Percentiles rank a stretch among this genome's conserved stretches.
These are phyloP conservation scores for Solanum bukasovii DNA, from an alignment of 257 asterid genomes.

Conservation along the genomic window DNA sequence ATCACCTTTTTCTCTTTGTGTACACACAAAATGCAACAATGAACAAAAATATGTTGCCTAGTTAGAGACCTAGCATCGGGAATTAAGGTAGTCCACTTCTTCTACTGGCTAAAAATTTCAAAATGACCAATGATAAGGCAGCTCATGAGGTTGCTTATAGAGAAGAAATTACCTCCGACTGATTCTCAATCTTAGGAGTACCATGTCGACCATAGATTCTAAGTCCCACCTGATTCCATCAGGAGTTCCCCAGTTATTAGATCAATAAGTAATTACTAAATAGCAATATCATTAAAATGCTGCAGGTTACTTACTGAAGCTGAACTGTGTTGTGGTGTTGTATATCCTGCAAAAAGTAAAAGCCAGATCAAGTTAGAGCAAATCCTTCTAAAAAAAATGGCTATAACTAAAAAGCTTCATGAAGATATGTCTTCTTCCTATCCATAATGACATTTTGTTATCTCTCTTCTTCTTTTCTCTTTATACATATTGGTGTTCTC, in stretches of 20 bases:
- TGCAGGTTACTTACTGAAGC: constrained; percentile 49
- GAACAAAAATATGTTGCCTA: background rate
- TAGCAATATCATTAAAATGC: background rate
- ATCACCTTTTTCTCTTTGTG: background rate
- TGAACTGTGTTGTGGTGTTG: constrained; percentile 37
- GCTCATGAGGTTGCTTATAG: background rate
- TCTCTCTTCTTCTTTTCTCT: background rate
- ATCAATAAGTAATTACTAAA: background rate
- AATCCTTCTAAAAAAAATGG: constrained; percentile 16
- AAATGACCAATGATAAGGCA: background rate
- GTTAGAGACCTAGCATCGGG: background rate
- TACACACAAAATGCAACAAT: background rate
- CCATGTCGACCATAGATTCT: constrained; percentile 24
- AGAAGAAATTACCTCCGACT: constrained; percentile 34
- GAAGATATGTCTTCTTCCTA: background rate
- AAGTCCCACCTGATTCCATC: constrained; percentile 31
- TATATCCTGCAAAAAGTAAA: constrained; percentile 45
- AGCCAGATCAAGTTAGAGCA: background rate
- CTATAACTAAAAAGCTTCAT: background rate
- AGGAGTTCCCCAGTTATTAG: constrained; percentile 8
- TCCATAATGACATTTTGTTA: background rate
- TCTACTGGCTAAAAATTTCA: background rate
- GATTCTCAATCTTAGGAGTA: constrained; percentile 23
- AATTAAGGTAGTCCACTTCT: background rate
- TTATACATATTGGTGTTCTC: background rate